phyloP scores from a whole-genome alignment of 768 basidiomycete species.

The Suillus cothurnatus region DNA sequence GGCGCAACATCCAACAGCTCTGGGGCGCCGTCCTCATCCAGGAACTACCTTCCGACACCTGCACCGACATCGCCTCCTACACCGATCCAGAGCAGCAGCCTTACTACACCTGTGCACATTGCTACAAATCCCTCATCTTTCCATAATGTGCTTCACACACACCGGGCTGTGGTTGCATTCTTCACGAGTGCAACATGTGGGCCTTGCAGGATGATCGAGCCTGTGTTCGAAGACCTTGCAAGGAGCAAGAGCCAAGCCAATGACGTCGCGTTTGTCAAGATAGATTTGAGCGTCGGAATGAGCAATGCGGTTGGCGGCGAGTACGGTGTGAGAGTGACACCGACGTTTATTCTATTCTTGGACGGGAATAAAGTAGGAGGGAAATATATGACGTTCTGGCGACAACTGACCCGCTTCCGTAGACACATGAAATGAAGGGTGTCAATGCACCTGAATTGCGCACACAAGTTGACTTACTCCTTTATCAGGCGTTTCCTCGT shows the following conservation, averaged over 20 bases:
- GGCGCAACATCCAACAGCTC: slow-evolving; percentile 42
- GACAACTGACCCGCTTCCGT: not conserved
- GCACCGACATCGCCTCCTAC: slow-evolving; percentile 26
- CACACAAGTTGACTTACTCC: slow-evolving; percentile 71
- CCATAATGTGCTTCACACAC: slow-evolving; percentile 58
- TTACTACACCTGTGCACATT: slow-evolving; percentile 66
- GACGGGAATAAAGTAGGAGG: slow-evolving; percentile 67
- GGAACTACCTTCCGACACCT: slow-evolving; percentile 19
- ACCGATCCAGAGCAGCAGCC: slow-evolving; percentile 42
- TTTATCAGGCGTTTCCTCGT: slow-evolving; percentile 84
- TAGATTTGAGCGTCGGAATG: slow-evolving; percentile 76
- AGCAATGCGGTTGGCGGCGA: slow-evolving; percentile 60
- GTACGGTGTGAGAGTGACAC: slow-evolving; percentile 75
- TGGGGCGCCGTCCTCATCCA: slow-evolving; percentile 9
- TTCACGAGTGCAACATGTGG: slow-evolving; percentile 79
- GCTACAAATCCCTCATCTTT: slow-evolving; percentile 79
- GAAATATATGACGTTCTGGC: not conserved
- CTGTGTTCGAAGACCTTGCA: slow-evolving; percentile 79
- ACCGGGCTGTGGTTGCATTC: slow-evolving; percentile 76
- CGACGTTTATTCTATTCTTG: slow-evolving; percentile 88
- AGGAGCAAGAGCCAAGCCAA: slow-evolving; percentile 53
- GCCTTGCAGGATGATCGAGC: slow-evolving; percentile 84
- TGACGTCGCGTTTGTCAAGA: slow-evolving; percentile 75
- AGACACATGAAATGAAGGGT: slow-evolving; percentile 76
- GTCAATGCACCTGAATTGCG: slow-evolving; percentile 68